Base-by-base conservation (phyloP, 257 asterid genomes). In the Avicennia marina region DNA sequence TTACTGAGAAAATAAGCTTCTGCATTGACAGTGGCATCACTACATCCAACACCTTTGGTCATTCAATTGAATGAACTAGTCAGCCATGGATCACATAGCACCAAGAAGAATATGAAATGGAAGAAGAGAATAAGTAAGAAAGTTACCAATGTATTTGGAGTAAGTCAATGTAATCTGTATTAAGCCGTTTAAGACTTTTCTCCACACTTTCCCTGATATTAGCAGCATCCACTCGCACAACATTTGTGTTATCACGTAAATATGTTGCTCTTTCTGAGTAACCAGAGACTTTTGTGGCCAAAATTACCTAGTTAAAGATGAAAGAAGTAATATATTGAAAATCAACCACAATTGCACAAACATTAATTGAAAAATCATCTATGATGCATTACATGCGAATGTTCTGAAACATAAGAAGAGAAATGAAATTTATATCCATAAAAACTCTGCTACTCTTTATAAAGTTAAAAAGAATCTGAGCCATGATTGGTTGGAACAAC, bases 241-340 rank as follows among this genome's bases (percentile, higher is more conserved):
- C 75, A 49, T 75, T 50, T 24, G 78, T 64, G 47, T 77, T 77
- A 43, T 87, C 98, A 40, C 98, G 87, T 56, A 90, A 8, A 64
- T 77, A 85, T 58, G 63, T 18, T 60, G 79, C 7, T 44, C 75
- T 40, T 61, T 87, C 91, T 19, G 98, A 85, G 75, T 81, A 85
- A 58, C 98, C 96, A 78, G 72, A n/a, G 32, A 90, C 94, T 85
- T 90, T 87, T 43, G 98, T 90, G 53, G 98, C 98, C 84, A 90
- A 58, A 71, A 90, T 81, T 63, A 90, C 78, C 98, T 90, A 64
- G 27, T 45, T 39, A 61, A 4, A 40, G n/a, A n/a, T n/a, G 70
- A 46, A 43, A 22, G 54, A 31, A 4, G 13, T 25, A 55, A 27
- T 32, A 54, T 11, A 34, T 11, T 26, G 45, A 20, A 47, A 20